Percentiles rank a stretch among this genome's conserved stretches.
Conservation (phyloP, 2,329 filamentous ascomycete genomes). For the Ophiostoma sp. region DNA sequence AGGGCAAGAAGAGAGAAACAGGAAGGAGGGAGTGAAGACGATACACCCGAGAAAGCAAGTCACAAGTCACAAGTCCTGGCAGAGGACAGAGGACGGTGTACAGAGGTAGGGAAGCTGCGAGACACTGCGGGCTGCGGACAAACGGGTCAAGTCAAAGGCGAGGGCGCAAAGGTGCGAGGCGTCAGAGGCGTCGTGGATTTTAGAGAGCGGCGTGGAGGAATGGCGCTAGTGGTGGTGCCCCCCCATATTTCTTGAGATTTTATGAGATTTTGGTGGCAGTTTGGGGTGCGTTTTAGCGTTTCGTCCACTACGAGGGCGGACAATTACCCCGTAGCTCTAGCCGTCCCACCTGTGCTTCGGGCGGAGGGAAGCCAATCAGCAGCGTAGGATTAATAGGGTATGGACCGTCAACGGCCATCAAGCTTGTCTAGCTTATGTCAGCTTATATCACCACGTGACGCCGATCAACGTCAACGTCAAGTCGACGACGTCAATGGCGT, state of each 20-base stretch:
- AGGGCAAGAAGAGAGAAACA: too few relatives aligned
- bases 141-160: background rate
- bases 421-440: background rate
- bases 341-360: slow-evolving; percentile 4
- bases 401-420: background rate
- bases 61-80: background rate
- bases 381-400: background rate
- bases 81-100: background rate
- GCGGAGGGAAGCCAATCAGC: slow-evolving; percentile 3
- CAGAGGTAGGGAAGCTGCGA: background rate
- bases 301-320: background rate
- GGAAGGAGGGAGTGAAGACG: background rate
- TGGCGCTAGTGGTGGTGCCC: background rate
- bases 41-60: background rate
- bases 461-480: background rate
- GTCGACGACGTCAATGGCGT: background rate
- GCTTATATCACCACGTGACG: background rate
- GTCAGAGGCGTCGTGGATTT: slow-evolving; percentile 6
- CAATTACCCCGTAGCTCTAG: background rate
- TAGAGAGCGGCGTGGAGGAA: background rate
- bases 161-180: background rate
- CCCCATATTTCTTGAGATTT: background rate
- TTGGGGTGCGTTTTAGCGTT: background rate
- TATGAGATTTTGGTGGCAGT: background rate
- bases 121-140: slow-evolving; percentile 1